A percentile compares a stretch with the other conserved stretches of the same genome.
Evolutionary conservation across 257 asterid species (phyloP).

Genomic region (Solanum acaule): DNA sequence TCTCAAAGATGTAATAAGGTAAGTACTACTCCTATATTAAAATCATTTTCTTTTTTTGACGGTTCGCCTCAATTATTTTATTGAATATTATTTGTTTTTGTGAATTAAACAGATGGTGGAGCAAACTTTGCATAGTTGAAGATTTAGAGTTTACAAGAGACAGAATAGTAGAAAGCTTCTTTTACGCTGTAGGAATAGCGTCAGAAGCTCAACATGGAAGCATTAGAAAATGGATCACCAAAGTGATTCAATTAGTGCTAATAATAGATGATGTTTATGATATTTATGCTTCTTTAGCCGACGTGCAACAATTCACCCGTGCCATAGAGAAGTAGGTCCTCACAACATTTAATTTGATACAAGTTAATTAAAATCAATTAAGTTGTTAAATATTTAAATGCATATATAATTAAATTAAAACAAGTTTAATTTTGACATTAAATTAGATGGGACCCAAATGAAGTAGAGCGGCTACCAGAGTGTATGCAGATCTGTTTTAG

Average conservation of each 20-base stretch:
- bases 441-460: conserved; percentile 39
- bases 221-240: conserved; percentile 49
- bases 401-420: no score
- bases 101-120: conserved; percentile 44
- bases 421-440: background rate
- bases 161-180: conserved; percentile 42
- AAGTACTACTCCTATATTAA: background rate
- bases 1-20: conserved; percentile 20
- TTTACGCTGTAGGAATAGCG: conserved; percentile 43
- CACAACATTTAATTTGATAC: background rate
- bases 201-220: conserved; percentile 36
- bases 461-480: conserved; percentile 25
- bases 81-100: background rate
- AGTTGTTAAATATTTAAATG: no score
- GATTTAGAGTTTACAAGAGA: conserved; percentile 39
- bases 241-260: conserved; percentile 26
- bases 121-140: conserved; percentile 17
- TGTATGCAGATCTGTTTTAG: conserved; percentile 30
- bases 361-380: no score
- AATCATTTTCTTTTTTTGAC: background rate
- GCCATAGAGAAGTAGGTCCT: conserved; percentile 35
- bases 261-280: conserved; percentile 27
- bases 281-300: conserved; percentile 38
- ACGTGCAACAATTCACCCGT: conserved; percentile 30
- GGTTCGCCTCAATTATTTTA: background rate